Percentiles rank a stretch among this genome's conserved stretches.
phyloP scores from a whole-genome alignment of 495 filamentous ascomycete genomes.

The Neurospora tetraspora region DNA sequence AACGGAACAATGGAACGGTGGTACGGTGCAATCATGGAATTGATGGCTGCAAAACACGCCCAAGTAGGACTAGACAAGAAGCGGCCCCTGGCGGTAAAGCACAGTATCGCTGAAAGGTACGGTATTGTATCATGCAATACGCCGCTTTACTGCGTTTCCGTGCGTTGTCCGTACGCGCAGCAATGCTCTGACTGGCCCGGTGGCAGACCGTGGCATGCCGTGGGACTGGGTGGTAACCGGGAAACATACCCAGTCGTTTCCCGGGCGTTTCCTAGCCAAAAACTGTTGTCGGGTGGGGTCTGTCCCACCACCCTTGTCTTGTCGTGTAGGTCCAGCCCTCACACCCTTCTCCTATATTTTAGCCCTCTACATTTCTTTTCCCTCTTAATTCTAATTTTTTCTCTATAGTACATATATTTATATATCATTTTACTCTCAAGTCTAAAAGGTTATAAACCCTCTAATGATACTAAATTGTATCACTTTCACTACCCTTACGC shows the following conservation, averaged over 20 bases:
- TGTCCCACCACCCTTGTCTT: too few species aligned
- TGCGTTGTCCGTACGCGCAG: not conserved
- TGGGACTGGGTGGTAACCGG: not conserved
- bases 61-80: not conserved
- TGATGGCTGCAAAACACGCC: not conserved
- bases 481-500: too few species aligned
- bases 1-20: not conserved
- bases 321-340: too few species aligned
- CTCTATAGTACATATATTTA: too few species aligned
- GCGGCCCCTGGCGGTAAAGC: not conserved
- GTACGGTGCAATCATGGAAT: not conserved
- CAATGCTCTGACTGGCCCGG: not conserved
- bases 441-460: too few species aligned
- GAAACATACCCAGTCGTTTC: not conserved
- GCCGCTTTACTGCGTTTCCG: not conserved
- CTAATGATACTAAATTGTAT: too few species aligned
- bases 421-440: too few species aligned
- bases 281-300: too few species aligned
- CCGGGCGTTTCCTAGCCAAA: not conserved
- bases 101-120: not conserved
- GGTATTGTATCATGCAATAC: not conserved
- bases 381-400: too few species aligned
- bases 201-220: not conserved
- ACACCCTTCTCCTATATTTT: too few species aligned
- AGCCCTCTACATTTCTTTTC: too few species aligned